Evolutionary conservation across 2,329 filamentous ascomycete species (phyloP).

Genomic region (Zymoseptoria tritici): DNA sequence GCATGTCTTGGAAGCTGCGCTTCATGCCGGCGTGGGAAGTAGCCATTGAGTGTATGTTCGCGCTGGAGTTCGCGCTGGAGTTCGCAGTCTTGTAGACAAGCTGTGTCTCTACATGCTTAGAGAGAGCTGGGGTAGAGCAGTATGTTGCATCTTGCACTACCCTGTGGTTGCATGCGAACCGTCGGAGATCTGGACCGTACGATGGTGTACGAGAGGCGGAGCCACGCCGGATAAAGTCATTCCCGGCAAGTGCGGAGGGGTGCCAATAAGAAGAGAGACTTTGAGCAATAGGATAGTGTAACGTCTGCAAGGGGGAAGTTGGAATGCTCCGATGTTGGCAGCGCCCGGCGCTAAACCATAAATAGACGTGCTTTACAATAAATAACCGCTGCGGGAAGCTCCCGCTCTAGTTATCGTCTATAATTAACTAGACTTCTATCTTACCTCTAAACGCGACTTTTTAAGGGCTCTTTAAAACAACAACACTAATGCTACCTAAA

Average conservation of each 20-base stretch:
- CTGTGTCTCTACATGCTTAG: not conserved
- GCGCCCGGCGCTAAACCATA: too few relatives aligned
- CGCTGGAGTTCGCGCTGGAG: not conserved
- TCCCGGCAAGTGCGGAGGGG: not conserved
- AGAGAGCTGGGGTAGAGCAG: not conserved
- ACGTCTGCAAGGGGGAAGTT: too few relatives aligned
- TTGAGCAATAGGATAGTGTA: too few relatives aligned
- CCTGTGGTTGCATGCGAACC: not conserved
- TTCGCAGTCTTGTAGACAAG: not conserved
- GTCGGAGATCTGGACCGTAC: not conserved
- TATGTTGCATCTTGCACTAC: not conserved
- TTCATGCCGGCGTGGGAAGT: slow-evolving; percentile 25
- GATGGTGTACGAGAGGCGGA: not conserved
- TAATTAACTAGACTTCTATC: too few relatives aligned
- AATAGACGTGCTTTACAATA: too few relatives aligned
- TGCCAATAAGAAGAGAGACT: not conserved
- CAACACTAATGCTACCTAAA: too few relatives aligned
- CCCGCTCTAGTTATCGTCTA: too few relatives aligned
- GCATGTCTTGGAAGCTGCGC: slow-evolving; percentile 24
- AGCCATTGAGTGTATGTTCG: slow-evolving; percentile 14
- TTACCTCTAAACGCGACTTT: too few relatives aligned
- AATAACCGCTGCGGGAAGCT: too few relatives aligned
- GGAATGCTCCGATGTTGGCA: too few relatives aligned
- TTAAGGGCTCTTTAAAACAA: too few relatives aligned
- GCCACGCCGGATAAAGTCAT: not conserved